phyloP scores from a whole-genome alignment of 2,329 filamentous ascomycete species.

The Talaromyces piceae region DNA sequence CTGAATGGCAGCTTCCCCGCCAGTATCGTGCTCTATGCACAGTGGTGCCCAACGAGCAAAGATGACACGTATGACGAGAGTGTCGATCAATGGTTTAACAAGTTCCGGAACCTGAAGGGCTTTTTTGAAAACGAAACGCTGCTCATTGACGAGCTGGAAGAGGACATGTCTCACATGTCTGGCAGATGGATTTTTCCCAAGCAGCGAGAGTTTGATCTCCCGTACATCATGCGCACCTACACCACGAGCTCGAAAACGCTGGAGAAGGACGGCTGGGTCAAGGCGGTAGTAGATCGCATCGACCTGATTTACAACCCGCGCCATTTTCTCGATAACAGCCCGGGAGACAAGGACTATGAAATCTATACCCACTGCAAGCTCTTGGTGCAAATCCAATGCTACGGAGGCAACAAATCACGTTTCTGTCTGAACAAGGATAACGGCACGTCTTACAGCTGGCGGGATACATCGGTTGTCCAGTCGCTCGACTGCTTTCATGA shows the following conservation, averaged over 20 bases:
- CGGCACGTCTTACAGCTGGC: constrained; percentile 43
- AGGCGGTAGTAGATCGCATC: constrained; percentile 32
- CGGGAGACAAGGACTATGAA: too few species aligned
- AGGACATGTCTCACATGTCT: constrained; percentile 42
- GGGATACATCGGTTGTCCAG: constrained; percentile 36
- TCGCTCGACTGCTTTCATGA: constrained; percentile 42
- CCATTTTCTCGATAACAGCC: constrained; percentile 20
- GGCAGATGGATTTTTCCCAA: constrained; percentile 42
- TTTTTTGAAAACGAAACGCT: constrained; percentile 20
- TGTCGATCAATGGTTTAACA: constrained; percentile 29
- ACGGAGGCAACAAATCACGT: constrained; percentile 39
- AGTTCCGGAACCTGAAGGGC: constrained; percentile 17
- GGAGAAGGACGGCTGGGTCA: constrained; percentile 32
- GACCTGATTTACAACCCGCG: constrained; percentile 28
- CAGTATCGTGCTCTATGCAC: constrained; percentile 41
- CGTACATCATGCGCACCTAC: constrained; percentile 44
- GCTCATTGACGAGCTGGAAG: constrained; percentile 22
- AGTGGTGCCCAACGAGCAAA: constrained; percentile 39
- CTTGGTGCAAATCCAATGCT: constrained; percentile 40
- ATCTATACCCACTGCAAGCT: constrained; percentile 30
- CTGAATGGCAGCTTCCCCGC: constrained; percentile 6
- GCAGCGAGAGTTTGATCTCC: constrained; percentile 42
- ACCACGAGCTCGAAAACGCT: constrained; percentile 38
- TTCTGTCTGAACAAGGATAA: constrained; percentile 38
- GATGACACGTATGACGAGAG: constrained; percentile 28